These are phyloP conservation scores for Deinandra increscens DNA, from an alignment of 129 eudicot genomes.

Conservation along the genomic window DNA sequence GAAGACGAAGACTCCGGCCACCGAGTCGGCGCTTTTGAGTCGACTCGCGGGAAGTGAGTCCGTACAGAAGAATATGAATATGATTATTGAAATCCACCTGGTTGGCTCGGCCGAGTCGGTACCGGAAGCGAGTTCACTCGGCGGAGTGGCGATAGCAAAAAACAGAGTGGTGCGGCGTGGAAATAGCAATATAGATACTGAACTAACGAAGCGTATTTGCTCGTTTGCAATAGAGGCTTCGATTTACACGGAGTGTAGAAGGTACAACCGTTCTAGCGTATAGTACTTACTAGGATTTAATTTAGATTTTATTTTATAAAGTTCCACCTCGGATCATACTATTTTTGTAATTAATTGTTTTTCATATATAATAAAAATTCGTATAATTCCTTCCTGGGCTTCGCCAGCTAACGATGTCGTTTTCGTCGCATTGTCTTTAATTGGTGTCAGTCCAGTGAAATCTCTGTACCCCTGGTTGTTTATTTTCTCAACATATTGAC, in stretches of 20 bases:
- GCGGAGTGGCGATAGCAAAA: constrained; percentile 33
- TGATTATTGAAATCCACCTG: too few species aligned
- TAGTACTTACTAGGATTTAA: constrained; percentile 15
- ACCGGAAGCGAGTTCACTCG: constrained; percentile 68
- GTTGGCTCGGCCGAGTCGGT: constrained; percentile 49
- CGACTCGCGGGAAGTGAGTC: constrained; percentile 54
- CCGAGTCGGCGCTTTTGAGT: constrained; percentile 61
- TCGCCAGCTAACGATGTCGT: constrained; percentile 18
- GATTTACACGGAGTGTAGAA: constrained; percentile 68
- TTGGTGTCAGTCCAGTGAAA: constrained; percentile 8
- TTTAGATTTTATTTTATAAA: constrained; percentile 5
- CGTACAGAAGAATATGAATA: constrained; percentile 48
- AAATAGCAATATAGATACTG: constrained; percentile 55
- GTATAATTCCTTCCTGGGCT: background rate
- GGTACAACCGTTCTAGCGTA: constrained; percentile 34
- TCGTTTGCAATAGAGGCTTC: constrained; percentile 53
- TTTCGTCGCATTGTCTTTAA: constrained; percentile 6
- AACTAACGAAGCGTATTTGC: constrained; percentile 60
- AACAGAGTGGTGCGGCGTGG: constrained; percentile 48
- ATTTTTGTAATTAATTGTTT: constrained; percentile 38
- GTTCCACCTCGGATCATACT: background rate
- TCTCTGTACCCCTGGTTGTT: background rate
- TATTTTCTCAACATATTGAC: too few species aligned
- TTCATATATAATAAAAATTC: constrained; percentile 3
- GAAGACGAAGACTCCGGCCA: constrained; percentile 51